These are phyloP conservation scores for Talaromyces sp. DNA, from an alignment of 2,329 filamentous ascomycete genomes.

Conservation along the genomic window DNA sequence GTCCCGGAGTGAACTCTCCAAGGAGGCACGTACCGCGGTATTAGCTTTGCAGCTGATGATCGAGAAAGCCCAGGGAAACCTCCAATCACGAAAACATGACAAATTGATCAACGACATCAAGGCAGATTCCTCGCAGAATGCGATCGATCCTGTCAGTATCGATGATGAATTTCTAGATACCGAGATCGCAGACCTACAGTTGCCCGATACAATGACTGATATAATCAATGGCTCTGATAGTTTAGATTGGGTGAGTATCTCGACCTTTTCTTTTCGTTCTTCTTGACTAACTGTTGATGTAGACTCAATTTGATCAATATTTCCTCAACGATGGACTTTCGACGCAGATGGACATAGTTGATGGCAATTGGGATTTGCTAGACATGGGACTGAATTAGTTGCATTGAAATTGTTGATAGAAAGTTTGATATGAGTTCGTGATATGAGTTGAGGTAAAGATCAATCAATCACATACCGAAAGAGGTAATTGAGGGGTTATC, in stretches of 20 bases:
- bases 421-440: constrained; percentile 11
- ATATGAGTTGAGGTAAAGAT: neutral
- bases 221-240: constrained; percentile 18
- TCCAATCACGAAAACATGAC: neutral
- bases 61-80: constrained; percentile 12
- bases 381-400: neutral
- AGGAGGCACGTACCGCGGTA: constrained; percentile 14
- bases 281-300: neutral
- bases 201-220: constrained; percentile 16
- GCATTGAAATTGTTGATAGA: neutral
- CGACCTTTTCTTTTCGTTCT: neutral
- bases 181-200: constrained; percentile 6
- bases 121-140: neutral
- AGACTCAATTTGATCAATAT: constrained; percentile 9
- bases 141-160: neutral
- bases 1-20: constrained; percentile 5
- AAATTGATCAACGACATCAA: neutral
- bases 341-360: neutral
- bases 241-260: constrained; percentile 15
- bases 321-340: constrained; percentile 1
- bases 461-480: neutral
- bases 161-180: neutral
- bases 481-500: neutral
- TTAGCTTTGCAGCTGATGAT: constrained; percentile 16
- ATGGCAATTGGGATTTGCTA: neutral